These are phyloP conservation scores for Phytophthora fragariae DNA, from an alignment of 352 stramenopile species.

Conservation along the genomic window DNA sequence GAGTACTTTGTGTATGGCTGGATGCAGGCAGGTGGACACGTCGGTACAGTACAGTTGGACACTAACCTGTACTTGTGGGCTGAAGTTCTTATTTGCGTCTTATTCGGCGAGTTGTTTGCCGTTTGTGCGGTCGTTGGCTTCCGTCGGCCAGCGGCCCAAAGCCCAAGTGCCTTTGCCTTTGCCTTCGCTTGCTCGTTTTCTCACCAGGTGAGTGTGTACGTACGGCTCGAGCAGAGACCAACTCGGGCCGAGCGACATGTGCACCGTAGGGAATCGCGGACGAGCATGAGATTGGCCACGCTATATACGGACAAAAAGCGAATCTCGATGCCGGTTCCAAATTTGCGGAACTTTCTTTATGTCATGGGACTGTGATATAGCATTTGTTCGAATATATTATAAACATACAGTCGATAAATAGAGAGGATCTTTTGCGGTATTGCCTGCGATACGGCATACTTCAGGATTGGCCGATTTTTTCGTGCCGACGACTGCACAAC, in stretches of 20 bases:
- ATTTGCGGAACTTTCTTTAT: neutral
- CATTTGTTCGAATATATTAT: neutral
- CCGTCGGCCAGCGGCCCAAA: conserved; percentile 30
- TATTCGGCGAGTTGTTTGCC: conserved; percentile 6
- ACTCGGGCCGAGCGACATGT: conserved; percentile 39
- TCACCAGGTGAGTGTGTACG: neutral
- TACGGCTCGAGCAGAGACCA: conserved; percentile 18
- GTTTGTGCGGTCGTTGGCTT: conserved; percentile 21
- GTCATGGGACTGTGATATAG: neutral
- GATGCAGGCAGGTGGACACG: neutral
- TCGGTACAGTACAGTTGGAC: neutral
- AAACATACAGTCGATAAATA: neutral
- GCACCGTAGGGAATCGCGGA: conserved; percentile 28
- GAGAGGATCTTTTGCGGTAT: conserved; percentile 3
- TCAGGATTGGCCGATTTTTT: conserved; percentile 20
- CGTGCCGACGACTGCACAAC: conserved; percentile 11
- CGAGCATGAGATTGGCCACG: conserved; percentile 30
- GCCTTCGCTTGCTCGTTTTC: neutral
- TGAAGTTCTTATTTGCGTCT: conserved; percentile 16
- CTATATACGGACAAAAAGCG: conserved; percentile 28
- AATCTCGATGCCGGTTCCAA: conserved; percentile 17
- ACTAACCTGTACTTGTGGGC: neutral
- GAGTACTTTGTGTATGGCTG: neutral
- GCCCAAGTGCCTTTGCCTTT: conserved; percentile 16
- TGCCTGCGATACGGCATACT: conserved; percentile 1